Evolutionary conservation across 345 rosid species (phyloP).

Genomic region (Cardiospermum halicacabum): DNA sequence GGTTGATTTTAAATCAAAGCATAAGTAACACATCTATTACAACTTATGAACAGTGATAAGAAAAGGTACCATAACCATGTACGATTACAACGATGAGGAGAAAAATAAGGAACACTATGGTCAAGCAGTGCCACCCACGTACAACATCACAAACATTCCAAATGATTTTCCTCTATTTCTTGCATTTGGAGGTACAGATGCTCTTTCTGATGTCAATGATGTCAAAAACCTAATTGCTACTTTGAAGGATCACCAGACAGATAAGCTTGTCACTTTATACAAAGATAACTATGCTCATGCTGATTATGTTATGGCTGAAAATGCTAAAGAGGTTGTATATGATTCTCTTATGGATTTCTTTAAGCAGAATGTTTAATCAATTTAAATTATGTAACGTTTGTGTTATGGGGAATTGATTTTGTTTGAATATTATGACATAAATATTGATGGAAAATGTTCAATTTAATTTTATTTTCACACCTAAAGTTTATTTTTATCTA

Average conservation of each 20-base stretch:
- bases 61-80: constrained; percentile 22
- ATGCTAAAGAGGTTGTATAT: constrained; percentile 38
- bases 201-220: constrained; percentile 34
- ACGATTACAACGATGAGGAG: neutral
- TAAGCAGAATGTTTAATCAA: too few species aligned
- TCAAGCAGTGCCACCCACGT: constrained; percentile 34
- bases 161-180: constrained; percentile 42
- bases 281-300: constrained; percentile 34
- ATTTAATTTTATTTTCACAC: too few species aligned
- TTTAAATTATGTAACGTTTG: too few species aligned
- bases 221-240: constrained; percentile 32
- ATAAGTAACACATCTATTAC: too few species aligned
- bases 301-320: constrained; percentile 38
- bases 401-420: too few species aligned
- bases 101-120: constrained; percentile 41
- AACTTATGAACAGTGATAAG: constrained; percentile 38
- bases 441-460: too few species aligned
- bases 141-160: constrained; percentile 39
- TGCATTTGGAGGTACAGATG: constrained; percentile 42
- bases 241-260: constrained; percentile 29
- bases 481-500: too few species aligned
- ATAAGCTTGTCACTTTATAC: constrained; percentile 28
- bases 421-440: too few species aligned
- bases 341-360: constrained; percentile 42
- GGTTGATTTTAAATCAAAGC: too few species aligned